Evolutionary conservation across 2,329 filamentous ascomycete species (phyloP), one percentile per base, ranked within the genome.

Genomic region (Xylaria sp.): DNA sequence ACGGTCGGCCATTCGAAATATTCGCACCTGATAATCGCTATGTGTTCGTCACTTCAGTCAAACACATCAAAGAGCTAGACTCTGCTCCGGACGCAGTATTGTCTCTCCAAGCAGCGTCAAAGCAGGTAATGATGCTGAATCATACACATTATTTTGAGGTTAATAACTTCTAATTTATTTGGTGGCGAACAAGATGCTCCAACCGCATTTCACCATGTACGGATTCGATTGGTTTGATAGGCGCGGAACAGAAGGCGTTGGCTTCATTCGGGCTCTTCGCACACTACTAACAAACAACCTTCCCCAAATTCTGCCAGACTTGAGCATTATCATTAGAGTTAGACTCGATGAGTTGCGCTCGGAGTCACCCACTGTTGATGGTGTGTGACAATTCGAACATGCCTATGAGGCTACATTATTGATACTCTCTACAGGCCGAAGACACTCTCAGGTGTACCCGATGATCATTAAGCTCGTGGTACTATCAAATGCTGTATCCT

Each of bases 171-270:
- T 28, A 28, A 28, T 3, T 28, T 28, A 28, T 28, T 28, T 28
- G 28, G 28, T 28, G 28, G 28, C 28, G 5, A 28, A 28, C 28
- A 28, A 67, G 65, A 67, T 67, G 65, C 69, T 78, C 0, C 74
- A 76, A 41, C 77, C 77, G 0, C 20, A 63, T 13, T 76, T 74
- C 39, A 73, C 74, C 0, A 75, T 76, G 77, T 54, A 73, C 20
- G 73, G 74, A 8, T 78, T 79, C 68, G 75, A 79, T 50, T 80
- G 78, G 78, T 72, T 73, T 50, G 74, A 79, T 37, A 60, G 54
- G 1, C 57, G 76, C 31, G 76, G 77, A 5, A 73, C 67, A 9
- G 77, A 78, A 44, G 77, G 78, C 1, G 71, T 75, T 5, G 73
- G 72, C 0, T 78, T 79, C 28, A 64, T 77, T 12, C 61, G 71